Evolutionary conservation across 2,329 filamentous ascomycete species (phyloP).

Genomic region (Fusarium xyrophilum): DNA sequence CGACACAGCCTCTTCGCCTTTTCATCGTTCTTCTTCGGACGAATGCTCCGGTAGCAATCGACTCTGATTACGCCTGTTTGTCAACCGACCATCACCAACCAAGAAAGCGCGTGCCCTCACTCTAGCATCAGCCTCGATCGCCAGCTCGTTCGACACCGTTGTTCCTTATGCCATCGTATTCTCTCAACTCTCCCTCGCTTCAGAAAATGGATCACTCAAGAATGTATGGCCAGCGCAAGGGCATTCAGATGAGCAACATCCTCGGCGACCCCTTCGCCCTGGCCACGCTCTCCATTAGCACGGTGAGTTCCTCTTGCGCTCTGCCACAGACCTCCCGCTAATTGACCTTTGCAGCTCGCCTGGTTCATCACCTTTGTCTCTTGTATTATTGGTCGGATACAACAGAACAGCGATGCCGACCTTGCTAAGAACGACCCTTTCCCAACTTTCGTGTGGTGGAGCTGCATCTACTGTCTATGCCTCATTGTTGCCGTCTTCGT

Average conservation of each 20-base stretch:
- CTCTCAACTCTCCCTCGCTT: constrained; percentile 74
- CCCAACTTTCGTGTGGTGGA: constrained; percentile 93
- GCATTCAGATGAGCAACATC: constrained; percentile 85
- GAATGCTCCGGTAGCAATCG: constrained; percentile 44
- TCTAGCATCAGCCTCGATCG: constrained; percentile 9
- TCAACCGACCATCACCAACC: constrained; percentile 14
- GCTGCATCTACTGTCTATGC: constrained; percentile 83
- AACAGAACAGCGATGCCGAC: constrained; percentile 49
- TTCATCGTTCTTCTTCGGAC: constrained; percentile 20
- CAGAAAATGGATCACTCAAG: constrained; percentile 80
- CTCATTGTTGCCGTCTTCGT: constrained; percentile 80
- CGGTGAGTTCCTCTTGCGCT: constrained; percentile 65
- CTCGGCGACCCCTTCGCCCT: constrained; percentile 96
- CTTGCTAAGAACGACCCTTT: constrained; percentile 53
- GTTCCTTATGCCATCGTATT: constrained; percentile 75
- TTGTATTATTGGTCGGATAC: constrained; percentile 74
- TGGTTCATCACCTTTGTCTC: constrained; percentile 93
- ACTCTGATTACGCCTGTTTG: constrained; percentile 12
- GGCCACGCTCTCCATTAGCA: constrained; percentile 88
- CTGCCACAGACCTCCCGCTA: constrained; percentile 18
- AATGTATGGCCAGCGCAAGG: constrained; percentile 62
- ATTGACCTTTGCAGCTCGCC: constrained; percentile 69
- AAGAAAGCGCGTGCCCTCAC: constrained; percentile 22
- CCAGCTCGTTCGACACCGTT: constrained; percentile 13
- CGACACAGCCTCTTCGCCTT: constrained; percentile 25